A percentile compares a stretch with the other conserved stretches of the same genome.
Evolutionary conservation across 2,329 filamentous ascomycete genomes (phyloP).

Genomic region (Cladosporium sp.): DNA sequence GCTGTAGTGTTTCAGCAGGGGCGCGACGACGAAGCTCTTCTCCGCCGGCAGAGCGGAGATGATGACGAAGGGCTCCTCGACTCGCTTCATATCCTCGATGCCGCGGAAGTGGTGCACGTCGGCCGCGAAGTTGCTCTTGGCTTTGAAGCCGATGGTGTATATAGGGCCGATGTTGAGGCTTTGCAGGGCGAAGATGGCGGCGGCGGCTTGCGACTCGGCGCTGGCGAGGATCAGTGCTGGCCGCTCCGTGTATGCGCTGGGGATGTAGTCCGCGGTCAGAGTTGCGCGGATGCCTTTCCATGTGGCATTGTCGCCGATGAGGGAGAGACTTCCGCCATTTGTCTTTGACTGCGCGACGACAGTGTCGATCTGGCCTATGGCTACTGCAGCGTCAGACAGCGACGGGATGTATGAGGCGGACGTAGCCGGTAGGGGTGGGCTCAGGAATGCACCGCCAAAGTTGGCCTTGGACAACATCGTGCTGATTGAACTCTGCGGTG

Average conservation of each 20-base stretch:
- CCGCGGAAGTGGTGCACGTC: conserved; percentile 63
- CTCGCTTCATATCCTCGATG: conserved; percentile 74
- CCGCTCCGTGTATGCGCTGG: conserved; percentile 72
- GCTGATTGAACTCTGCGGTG: conserved; percentile 64
- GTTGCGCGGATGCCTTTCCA: conserved; percentile 85
- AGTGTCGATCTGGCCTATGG: conserved; percentile 78
- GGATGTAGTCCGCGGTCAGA: conserved; percentile 74
- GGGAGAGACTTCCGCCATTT: conserved; percentile 31
- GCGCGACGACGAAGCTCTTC: conserved; percentile 73
- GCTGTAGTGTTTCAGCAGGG: conserved; percentile 67
- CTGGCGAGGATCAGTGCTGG: conserved; percentile 72
- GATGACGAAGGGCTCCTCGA: conserved; percentile 77
- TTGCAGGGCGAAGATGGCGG: conserved; percentile 73
- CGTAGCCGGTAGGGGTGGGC: conserved; percentile 60
- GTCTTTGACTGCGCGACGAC: conserved; percentile 57
- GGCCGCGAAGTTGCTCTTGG: conserved; percentile 54
- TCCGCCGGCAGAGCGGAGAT: conserved; percentile 74
- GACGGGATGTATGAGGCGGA: conserved; percentile 55
- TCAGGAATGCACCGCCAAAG: conserved; percentile 80
- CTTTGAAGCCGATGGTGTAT: conserved; percentile 77
- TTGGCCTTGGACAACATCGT: conserved; percentile 66
- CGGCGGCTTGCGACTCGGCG: conserved; percentile 69
- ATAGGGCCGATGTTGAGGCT: conserved; percentile 73
- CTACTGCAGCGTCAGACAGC: conserved; percentile 70
- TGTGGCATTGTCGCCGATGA: conserved; percentile 76